A percentile compares a stretch with the other conserved stretches of the same genome.
These are phyloP conservation scores for Boletales sp. DNA, from an alignment of 768 basidiomycete species.

Conservation along the genomic window DNA sequence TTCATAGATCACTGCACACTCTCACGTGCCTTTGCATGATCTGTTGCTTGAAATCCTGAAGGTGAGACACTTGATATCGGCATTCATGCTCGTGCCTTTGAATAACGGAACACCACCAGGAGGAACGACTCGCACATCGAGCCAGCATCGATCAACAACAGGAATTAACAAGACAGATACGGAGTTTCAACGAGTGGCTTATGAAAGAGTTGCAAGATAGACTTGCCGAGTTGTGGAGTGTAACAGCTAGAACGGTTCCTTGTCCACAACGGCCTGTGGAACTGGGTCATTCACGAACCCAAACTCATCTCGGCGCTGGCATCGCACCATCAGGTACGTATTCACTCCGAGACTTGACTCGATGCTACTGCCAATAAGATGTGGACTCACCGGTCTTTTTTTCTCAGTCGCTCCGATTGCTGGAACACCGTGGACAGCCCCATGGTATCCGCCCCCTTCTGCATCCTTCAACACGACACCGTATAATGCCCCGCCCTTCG, in stretches of 20 bases:
- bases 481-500: neutral
- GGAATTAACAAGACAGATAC: slow-evolving; percentile 1
- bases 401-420: neutral
- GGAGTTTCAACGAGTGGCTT: slow-evolving; percentile 3
- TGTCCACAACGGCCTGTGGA: neutral
- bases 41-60: slow-evolving; percentile 3
- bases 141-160: slow-evolving; percentile 3
- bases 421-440: neutral
- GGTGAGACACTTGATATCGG: neutral
- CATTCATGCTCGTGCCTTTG: neutral
- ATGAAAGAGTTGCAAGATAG: slow-evolving; percentile 8
- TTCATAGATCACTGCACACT: neutral
- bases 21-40: slow-evolving; percentile 1
- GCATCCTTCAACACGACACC: neutral
- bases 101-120: neutral
- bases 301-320: neutral
- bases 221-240: neutral
- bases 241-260: neutral
- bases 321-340: neutral
- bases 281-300: neutral
- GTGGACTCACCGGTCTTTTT: too few relatives aligned
- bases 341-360: neutral
- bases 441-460: neutral
- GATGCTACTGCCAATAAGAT: neutral
- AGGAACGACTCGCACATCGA: slow-evolving; percentile 2